Base-by-base conservation (phyloP, 768 basidiomycete genomes). In the Rhizopogon roseolus region DNA sequence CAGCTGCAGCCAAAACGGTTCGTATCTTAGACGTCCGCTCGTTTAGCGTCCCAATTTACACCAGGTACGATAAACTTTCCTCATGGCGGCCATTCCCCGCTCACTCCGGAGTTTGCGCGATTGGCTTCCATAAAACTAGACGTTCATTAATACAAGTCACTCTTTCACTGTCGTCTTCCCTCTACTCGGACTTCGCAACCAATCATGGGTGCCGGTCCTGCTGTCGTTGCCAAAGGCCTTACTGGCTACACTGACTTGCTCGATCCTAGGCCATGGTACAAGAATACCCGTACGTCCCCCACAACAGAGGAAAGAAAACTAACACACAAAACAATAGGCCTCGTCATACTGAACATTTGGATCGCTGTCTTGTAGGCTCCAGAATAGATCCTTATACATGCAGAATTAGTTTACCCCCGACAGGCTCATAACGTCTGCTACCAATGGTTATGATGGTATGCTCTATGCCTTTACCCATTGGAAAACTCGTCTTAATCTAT, bases 211-310 rank as follows among this genome's bases (percentile, higher is more conserved):
- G 81, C 66, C 60, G 81, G 81, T 66, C 73, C 78, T 57, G 77
- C 73, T 52, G 71, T 71, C 49, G 68, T 63, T 52, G 53, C 39
- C 16, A 42, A 70, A 46, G 57, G 59, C 13, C n/a, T 36, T 34
- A 71, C 72, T 46, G 76, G 73, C 40, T 82, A 78, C 57, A 65
- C 66, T 32, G 79, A 81, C 56, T 75, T 85, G 53, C 57, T 86
- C 55, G 78, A 87, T 66, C 81, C 84, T 17, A 79, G 69, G 59
- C 75, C 81, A 63, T 88, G 85, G 85, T 84, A 84, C 70, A 86
- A 82, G 74, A 87, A 88, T 72, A 78, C 66, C 65, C 76, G 84
- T 82, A 63, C 16, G 73, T 61, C 13, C 6, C 32, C 42, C 4
- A 5, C 11, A 2, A 3, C 28, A 29, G 16, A 17, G 13, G 22